These are phyloP conservation scores for Dalbergia cultrata DNA, from an alignment of 306 rosid genomes.

Conservation along the genomic window DNA sequence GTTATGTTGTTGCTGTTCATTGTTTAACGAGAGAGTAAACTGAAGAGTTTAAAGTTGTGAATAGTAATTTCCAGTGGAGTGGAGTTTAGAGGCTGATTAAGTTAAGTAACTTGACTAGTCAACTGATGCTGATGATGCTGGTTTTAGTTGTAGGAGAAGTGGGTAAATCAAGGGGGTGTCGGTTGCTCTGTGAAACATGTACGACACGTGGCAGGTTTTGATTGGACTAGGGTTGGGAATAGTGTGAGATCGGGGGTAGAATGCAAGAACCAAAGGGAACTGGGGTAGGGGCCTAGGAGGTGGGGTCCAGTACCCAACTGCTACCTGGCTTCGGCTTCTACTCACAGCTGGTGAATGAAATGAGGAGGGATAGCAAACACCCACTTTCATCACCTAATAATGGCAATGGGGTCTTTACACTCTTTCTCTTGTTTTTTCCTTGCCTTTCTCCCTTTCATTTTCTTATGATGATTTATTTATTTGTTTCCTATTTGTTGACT, in stretches of 20 bases:
- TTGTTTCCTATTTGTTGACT: neutral
- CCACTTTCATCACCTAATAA: conserved; percentile 4
- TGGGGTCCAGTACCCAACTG: conserved; percentile 45
- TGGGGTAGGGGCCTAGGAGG: neutral
- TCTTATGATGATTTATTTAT: neutral
- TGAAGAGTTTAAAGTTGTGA: neutral
- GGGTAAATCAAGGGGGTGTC: conserved; percentile 46
- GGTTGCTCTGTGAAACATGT: conserved; percentile 42
- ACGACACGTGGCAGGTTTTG: conserved; percentile 35
- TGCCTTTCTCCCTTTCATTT: neutral
- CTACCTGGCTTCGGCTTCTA: conserved; percentile 32
- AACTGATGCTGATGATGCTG: neutral
- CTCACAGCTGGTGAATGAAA: conserved; percentile 14
- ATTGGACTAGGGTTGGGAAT: neutral
- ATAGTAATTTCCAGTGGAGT: neutral
- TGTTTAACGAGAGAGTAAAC: neutral
- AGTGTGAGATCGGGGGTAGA: neutral
- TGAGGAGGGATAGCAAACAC: neutral
- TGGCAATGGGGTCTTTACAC: neutral
- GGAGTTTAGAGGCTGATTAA: conserved; percentile 7
- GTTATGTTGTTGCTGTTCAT: neutral
- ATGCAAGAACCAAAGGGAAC: neutral
- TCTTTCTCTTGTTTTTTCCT: neutral
- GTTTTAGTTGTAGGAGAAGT: neutral
- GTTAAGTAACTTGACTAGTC: neutral